phyloP scores from a whole-genome alignment of 2,329 filamentous ascomycete genomes.

The Tolypocladium endophyticum region DNA sequence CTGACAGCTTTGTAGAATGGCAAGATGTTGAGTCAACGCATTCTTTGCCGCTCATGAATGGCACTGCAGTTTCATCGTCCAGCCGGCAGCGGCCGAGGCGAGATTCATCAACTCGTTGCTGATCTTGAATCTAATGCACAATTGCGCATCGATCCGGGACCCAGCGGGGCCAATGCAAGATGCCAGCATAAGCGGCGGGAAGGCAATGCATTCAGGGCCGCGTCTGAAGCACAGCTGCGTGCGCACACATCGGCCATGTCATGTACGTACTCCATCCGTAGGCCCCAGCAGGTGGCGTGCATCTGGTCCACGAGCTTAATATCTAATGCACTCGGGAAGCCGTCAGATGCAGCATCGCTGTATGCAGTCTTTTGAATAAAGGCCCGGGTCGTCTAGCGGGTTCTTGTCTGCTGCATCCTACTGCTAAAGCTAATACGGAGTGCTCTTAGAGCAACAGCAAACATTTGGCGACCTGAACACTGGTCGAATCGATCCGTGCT shows the following conservation, averaged over 20 bases:
- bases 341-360: neutral
- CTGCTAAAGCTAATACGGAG: neutral
- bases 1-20: neutral
- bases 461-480: neutral
- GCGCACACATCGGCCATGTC: neutral
- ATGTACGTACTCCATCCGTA: neutral
- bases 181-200: constrained; percentile 1
- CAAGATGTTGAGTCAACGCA: neutral
- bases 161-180: neutral
- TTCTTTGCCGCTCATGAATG: neutral
- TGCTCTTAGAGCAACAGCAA: too few relatives aligned
- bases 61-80: neutral
- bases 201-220: neutral
- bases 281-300: neutral
- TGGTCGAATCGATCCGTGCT: neutral
- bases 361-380: neutral
- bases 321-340: neutral
- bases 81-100: neutral
- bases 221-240: neutral
- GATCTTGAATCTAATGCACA: neutral
- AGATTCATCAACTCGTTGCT: neutral
- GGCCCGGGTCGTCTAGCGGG: neutral
- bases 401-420: neutral
- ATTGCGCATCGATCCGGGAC: neutral
- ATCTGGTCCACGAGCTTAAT: constrained; percentile 1